Base-by-base conservation (phyloP, 306 rosid genomes). In the Sophora flavescens region DNA sequence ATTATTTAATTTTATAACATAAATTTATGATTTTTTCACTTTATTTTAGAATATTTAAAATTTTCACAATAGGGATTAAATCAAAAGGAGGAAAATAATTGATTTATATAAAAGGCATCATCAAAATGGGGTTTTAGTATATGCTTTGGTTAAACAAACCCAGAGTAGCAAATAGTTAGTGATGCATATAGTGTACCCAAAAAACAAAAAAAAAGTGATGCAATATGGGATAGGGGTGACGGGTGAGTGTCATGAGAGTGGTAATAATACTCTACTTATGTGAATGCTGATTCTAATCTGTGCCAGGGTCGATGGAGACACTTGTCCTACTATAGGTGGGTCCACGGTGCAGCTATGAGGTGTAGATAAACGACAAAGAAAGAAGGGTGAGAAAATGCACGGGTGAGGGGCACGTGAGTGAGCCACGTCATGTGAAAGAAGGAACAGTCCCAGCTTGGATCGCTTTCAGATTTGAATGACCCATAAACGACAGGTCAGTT, bases 401-500 rank as follows among this genome's bases (percentile, higher is more conserved):
- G 71, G 48, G 80, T 60, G 33, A 10, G 66, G 26, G 74, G 84
- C 91, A 92, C 93, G 93, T 88, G 93, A 85, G 82, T 58, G 28
- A 63, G 62, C 80, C 89, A 85, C 90, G 85, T 85, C 87, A 82
- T 17, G 72, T 68, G 70, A 35, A 5, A 69, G 52, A 53, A n/a
- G 51, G 68, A 61, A 58, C 26, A 36, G 8, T 51, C 5, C 69
- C 9, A 17, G 38, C 13, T 32, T 69, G 69, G 63, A 81, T 83
- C 80, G 61, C 85, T 79, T 81, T 84, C 89, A 54, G 80, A 83
- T 81, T 76, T 87, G 81, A 77, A 84, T 76, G 90, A 88, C 82
- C 88, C 96, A 79, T 81, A 76, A 85, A 81, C 87, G 89, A 88
- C 91, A 87, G 93, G 87, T 88, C 82, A 88, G 86, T 84, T 71